Evolutionary conservation across 23 red algal species (phyloP), one percentile per base, ranked within the genome.

Genomic region (Pyropia yezoensis): DNA sequence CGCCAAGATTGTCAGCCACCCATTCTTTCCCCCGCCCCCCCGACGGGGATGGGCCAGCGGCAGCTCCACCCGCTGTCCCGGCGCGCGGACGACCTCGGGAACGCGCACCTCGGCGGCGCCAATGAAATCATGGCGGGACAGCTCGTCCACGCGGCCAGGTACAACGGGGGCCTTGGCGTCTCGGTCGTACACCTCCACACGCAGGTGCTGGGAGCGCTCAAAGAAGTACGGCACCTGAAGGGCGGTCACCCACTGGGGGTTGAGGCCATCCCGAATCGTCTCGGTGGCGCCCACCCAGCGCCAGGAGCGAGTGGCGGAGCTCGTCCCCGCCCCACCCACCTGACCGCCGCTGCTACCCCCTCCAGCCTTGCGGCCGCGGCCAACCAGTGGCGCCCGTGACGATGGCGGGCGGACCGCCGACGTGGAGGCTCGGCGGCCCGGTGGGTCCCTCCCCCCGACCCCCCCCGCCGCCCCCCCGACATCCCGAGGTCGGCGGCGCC

Each of bases 161-260:
- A 47, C 39, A 8, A 47, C 39, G 20, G 54, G 28, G 4, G 24
- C 49, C 15, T 63, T 58, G 16, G 50, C 62, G 50, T 87, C 82
- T 20, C 82, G 59, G 73, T 87, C 82, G 55, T 65, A 87, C 20
- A 87, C 82, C 29, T 76, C 82, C 6, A 87, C 63, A 12, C 65
- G 69, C 15, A 87, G 63, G 50, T 71, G 62, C 54, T 87, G 82
- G 17, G 56, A 57, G 49, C 72, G 61, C 65, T 87, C 82, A 49
- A 87, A 87, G 39, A 87, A 87, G 62, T 77, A 87, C 32, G 24
- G 26, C 47, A 76, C 70, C 59, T 87, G 69, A 19, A 87, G 70
- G 45, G 58, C 58, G 27, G 71, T 87, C 12, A 70, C 71, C 26
- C 57, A 87, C 17, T 52, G n/a, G 34, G 65, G 62, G 64, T 64